Base-by-base conservation (phyloP, 306 rosid genomes). In the Medicago ruthenica region DNA sequence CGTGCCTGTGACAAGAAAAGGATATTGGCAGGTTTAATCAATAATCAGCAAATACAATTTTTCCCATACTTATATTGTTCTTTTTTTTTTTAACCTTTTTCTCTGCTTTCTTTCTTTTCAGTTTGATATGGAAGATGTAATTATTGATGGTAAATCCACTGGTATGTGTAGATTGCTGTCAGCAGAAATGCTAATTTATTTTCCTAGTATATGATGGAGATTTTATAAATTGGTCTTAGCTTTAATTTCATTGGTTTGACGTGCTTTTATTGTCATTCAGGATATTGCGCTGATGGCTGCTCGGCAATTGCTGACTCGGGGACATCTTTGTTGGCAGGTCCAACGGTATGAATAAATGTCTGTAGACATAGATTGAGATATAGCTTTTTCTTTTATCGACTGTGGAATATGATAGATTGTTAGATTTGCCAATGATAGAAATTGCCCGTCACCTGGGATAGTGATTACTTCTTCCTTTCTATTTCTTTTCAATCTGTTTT, bases 221-320 rank as follows among this genome's bases (percentile, higher is more conserved):
- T 55, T 50, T 48, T 71, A 24, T 47, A 42, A 66, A 47, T 68
- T 14, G 39, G 24, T 48, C 50, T 12, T 62, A 47, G 34, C 41
- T 15, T 51, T 44, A 9, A 34, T 48, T 78, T 54, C 55, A 69
- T 53, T 74, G 59, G n/a, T 62, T 78, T 87, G 66, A 80, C 63
- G 68, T 63, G 54, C 40, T 21, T 47, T 74, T 77, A 13, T 65
- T 78, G 66, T 76, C 60, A 14, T 85, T 68, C 90, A 95, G 99
- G 96, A 79, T 85, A 79, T 73, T 95, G 99, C 69, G 67, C 79
- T 67, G 74, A 67, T 53, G 89, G 93, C 64, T 95, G 98, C 78
- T 73, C 94, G 1, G 97, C 98, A 10, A 84, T 95, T 76, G 97
- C 97, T 24, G 97, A 95, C 83, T 95, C 98, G 7, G 98, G 98